These are phyloP conservation scores for Cercospora zeae-maydis DNA, from an alignment of 2,329 filamentous ascomycete species.

Conservation along the genomic window DNA sequence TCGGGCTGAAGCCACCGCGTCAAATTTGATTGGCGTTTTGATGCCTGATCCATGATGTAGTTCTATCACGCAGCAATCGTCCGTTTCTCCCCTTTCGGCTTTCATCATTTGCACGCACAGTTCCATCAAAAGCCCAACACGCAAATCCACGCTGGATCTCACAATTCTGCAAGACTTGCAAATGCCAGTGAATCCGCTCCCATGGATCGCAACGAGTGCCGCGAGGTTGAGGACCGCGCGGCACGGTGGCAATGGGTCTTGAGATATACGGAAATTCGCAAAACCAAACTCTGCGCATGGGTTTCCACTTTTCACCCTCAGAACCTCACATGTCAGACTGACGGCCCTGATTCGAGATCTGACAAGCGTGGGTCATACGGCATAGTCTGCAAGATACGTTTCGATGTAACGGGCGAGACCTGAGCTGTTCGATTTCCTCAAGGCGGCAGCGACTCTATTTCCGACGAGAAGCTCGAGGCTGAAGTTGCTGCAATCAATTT, in stretches of 20 bases:
- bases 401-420: slow-evolving; percentile 7
- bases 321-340: slow-evolving; percentile 2
- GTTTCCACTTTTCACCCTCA: slow-evolving; percentile 11
- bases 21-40: too few relatives aligned
- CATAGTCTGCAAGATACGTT: slow-evolving; percentile 29
- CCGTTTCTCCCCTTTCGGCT: neutral
- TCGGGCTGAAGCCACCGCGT: too few relatives aligned
- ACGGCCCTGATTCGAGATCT: neutral
- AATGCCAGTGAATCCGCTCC: neutral
- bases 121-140: neutral
- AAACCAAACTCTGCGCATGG: slow-evolving; percentile 6
- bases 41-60: too few relatives aligned
- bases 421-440: slow-evolving; percentile 18
- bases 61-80: neutral
- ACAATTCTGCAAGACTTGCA: neutral
- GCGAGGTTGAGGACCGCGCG: neutral
- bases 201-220: slow-evolving; percentile 13
- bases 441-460: slow-evolving; percentile 10
- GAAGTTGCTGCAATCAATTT: slow-evolving; percentile 19
- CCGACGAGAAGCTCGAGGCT: slow-evolving; percentile 18
- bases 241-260: neutral
- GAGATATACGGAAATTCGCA: neutral
- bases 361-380: slow-evolving; percentile 24
- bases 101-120: neutral
- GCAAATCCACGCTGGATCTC: neutral